Evolutionary conservation across 192 early-diverging fungal genomes (phyloP), one percentile per base, ranked within the genome.

Genomic region (Coemansia sp.): DNA sequence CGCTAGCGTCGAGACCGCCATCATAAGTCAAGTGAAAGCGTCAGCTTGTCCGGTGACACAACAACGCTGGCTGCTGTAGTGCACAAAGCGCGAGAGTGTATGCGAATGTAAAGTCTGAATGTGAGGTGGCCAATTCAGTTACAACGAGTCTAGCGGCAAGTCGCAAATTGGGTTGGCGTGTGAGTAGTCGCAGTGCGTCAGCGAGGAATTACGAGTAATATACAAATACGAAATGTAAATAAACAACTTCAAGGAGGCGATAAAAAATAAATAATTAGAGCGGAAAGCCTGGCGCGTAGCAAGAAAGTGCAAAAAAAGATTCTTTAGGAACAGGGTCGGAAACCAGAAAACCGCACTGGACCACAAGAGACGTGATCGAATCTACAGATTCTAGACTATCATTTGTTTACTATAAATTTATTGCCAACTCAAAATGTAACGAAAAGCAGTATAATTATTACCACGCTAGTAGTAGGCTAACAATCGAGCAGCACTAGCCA

Each of bases 321-420:
- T 55, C 28, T 33, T 35, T n/a, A 32, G 16, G 16, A 33, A 35
- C 28, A 58, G 16, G 55, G 55, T 16, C 7, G 28, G 33, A 3
- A 65, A 37, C 37, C 14, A 44, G 46, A 33, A 64, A 26, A 64
- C 44, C 16, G 38, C 47, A 30, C 49, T 52, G 49, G 49, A 52
- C 47, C 19, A 11, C 47, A 67, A 47, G 16, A 16, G 47, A 19
- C 19, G 47, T 21, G 19, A 71, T 63, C 16, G 52, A 47, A 28
- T 64, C 38, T 57, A 38, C 40, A 64, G 58, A 57, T 47, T 39
- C 19, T 43, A 43, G 40, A 26, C 28, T 32, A 30, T 44, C 35
- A 26, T 14, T 10, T 72, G 64, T 72, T 72, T 60, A 72, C 58
- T 1, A 11, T 63, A 40, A 39, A 53, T 28, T 53, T 53, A 17